phyloP scores from a whole-genome alignment of 208 protist genomes.

The Plasmodiophora brassicae region DNA sequence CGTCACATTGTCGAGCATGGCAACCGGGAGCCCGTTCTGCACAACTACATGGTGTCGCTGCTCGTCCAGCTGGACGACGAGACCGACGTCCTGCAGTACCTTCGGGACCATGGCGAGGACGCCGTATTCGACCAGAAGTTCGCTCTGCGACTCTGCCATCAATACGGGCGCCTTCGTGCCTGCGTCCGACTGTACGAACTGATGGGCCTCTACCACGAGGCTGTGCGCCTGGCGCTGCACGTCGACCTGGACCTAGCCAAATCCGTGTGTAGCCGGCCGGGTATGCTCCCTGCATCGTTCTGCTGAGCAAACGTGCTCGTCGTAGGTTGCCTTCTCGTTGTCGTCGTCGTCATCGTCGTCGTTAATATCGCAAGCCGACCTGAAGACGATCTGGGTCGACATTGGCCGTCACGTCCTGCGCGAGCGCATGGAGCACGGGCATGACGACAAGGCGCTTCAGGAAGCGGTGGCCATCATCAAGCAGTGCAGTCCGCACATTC shows the following conservation, averaged over 20 bases:
- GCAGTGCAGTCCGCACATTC: constrained; percentile 16
- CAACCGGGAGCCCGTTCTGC: not conserved
- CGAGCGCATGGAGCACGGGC: not conserved
- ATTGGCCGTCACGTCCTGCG: not conserved
- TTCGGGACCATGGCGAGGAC: not conserved
- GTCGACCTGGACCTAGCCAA: not conserved
- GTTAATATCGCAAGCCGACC: not conserved
- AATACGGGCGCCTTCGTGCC: not conserved
- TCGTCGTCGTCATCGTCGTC: not conserved
- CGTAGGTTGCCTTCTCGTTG: not conserved
- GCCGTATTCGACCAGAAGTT: not conserved
- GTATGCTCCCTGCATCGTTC: not conserved
- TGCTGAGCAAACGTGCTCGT: no score
- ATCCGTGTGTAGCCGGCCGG: not conserved
- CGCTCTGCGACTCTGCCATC: constrained; percentile 23
- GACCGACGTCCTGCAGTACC: not conserved
- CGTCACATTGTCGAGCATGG: not conserved
- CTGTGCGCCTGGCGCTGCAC: not conserved
- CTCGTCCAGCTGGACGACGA: not conserved
- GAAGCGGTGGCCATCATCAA: not conserved
- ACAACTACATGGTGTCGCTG: constrained; percentile 19
- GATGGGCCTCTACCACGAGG: not conserved
- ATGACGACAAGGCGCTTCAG: no score
- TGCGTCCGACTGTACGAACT: not conserved
- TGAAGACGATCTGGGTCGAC: not conserved